Percentiles rank a stretch among this genome's conserved stretches.
phyloP scores from a whole-genome alignment of 2,329 filamentous ascomycete species.

The Ophiocordyceps camponoti-leonardi region DNA sequence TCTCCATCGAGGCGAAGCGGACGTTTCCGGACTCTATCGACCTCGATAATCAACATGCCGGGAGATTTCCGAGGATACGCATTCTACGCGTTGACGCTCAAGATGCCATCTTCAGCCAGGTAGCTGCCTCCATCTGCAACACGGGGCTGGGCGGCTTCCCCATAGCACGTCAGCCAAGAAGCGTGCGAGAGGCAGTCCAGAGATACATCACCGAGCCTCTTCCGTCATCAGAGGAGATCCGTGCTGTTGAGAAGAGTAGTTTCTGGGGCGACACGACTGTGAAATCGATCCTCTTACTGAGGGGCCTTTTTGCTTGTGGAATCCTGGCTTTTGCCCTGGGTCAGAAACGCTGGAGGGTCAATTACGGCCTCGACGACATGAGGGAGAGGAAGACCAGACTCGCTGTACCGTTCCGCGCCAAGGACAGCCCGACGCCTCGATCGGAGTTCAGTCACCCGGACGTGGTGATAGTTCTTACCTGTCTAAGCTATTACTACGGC shows the following conservation, averaged over 20 bases:
- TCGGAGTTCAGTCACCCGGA: slow-evolving; percentile 49
- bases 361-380: slow-evolving; percentile 37
- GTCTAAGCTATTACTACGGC: slow-evolving; percentile 35
- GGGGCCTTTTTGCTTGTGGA: slow-evolving; percentile 37
- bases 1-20: slow-evolving; percentile 27
- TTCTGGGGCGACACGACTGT: slow-evolving; percentile 18
- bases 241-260: slow-evolving; percentile 14
- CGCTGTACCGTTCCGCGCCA: slow-evolving; percentile 41
- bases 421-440: slow-evolving; percentile 34
- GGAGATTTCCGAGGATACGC: slow-evolving; percentile 27
- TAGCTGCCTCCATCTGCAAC: slow-evolving; percentile 10
- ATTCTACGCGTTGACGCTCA: slow-evolving; percentile 7
- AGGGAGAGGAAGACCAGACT: slow-evolving; percentile 23
- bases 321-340: slow-evolving; percentile 35
- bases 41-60: slow-evolving; percentile 22
- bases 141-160: slow-evolving; percentile 24
- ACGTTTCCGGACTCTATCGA: slow-evolving; percentile 12
- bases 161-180: slow-evolving; percentile 15
- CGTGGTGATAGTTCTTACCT: slow-evolving; percentile 36
- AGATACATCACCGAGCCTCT: slow-evolving; percentile 25
- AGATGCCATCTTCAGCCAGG: not conserved
- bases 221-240: slow-evolving; percentile 12
- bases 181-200: slow-evolving; percentile 13
- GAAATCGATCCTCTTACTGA: slow-evolving; percentile 25
- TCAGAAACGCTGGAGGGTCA: slow-evolving; percentile 45